These are phyloP conservation scores for Bruguiera gymnorhiza DNA, from an alignment of 345 rosid species.

Conservation along the genomic window DNA sequence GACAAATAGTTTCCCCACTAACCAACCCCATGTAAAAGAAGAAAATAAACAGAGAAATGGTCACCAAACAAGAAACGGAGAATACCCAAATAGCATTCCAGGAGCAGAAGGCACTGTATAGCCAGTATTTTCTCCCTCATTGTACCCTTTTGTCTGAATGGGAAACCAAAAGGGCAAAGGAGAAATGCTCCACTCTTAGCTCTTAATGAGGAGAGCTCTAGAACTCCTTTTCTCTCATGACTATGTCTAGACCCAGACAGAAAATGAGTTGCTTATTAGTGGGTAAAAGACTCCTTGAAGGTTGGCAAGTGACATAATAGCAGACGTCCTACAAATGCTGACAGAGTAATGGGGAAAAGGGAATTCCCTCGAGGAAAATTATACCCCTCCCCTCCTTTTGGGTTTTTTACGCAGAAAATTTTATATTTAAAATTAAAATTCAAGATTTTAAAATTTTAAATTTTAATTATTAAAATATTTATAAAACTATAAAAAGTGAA, in stretches of 20 bases:
- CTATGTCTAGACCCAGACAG: no score
- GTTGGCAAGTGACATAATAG: not conserved
- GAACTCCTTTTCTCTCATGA: no score
- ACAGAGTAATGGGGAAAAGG: slow-evolving; percentile 22
- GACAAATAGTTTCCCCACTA: no score
- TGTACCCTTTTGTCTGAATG: not conserved
- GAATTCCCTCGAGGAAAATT: slow-evolving; percentile 33
- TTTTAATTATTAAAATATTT: no score
- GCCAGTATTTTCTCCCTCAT: slow-evolving; percentile 23
- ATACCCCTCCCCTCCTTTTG: not conserved
- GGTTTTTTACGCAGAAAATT: no score
- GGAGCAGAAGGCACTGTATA: slow-evolving; percentile 22
- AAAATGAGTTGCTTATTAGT: no score
- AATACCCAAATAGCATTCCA: slow-evolving; percentile 35
- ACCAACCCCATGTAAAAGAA: not conserved
- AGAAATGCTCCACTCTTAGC: no score
- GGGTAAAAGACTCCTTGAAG: no score
- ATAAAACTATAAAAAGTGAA: no score
- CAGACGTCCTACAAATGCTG: slow-evolving; percentile 7
- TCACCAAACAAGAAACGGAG: not conserved
- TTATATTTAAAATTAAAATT: no score
- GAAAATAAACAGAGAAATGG: slow-evolving; percentile 4
- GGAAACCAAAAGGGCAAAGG: not conserved
- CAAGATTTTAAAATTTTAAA: no score
- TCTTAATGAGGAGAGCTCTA: no score